Evolutionary conservation across 1,139 yeast species (phyloP).

Genomic region (Dujonia santamariae): DNA sequence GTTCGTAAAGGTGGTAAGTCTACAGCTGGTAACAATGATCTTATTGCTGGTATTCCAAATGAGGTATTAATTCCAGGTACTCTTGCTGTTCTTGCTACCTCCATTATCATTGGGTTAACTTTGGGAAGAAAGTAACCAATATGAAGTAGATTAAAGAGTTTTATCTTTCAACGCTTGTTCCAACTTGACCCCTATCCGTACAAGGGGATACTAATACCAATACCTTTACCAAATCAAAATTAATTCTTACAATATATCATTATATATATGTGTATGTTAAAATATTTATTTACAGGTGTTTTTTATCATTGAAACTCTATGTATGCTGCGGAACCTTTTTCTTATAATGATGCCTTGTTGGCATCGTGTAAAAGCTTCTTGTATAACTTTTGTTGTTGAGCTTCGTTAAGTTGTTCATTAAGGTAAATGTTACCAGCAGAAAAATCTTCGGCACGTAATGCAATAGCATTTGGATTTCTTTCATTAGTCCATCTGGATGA

Average conservation of each 20-base stretch:
- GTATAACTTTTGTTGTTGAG: conserved; percentile 28
- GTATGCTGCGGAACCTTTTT: conserved; percentile 4
- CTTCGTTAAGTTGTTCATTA: conserved; percentile 34
- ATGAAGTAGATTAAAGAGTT: not conserved
- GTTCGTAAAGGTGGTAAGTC: conserved; percentile 14
- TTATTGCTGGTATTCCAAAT: conserved; percentile 58
- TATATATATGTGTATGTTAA: not conserved
- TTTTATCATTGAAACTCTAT: not conserved
- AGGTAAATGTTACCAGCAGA: conserved; percentile 49
- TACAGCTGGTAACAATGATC: conserved; percentile 14
- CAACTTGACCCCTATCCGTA: too few species aligned
- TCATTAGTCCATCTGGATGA: conserved; percentile 55
- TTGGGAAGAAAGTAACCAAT: conserved; percentile 29
- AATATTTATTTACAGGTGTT: not conserved
- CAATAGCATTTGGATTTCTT: conserved; percentile 69
- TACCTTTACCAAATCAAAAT: too few species aligned
- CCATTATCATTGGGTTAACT: conserved; percentile 53
- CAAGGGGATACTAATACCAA: too few species aligned
- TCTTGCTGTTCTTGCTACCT: conserved; percentile 58
- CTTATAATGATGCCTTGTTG: conserved; percentile 13
- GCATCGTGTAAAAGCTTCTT: conserved; percentile 33
- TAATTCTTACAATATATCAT: too few species aligned
- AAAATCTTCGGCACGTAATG: conserved; percentile 40
- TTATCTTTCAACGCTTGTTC: too few species aligned
- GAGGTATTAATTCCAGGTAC: conserved; percentile 64